Evolutionary conservation across 495 filamentous ascomycete species (phyloP), one percentile per base, ranked within the genome.

Genomic region (Immersiella caudata): DNA sequence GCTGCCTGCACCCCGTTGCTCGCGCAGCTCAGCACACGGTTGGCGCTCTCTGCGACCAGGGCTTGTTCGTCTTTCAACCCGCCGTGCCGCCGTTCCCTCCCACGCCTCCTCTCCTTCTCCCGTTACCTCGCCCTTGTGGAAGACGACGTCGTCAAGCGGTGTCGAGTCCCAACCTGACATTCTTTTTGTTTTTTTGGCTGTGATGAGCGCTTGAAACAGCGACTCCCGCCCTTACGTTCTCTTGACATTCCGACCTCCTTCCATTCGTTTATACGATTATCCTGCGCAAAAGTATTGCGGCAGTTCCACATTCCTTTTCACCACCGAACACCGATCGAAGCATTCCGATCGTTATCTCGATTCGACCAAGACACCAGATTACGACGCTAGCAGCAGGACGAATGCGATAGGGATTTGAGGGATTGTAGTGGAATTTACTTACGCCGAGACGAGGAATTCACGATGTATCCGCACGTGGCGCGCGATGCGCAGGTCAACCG

Each of bases 141-240:
- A 46, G 40, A 46, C 40, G 40, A 12, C 40, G 40, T 6, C n/a
- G 24, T 56, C 66, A 22, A 21, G 59, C 54, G 66, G 66, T 68
- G 69, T 65, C 51, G 69, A 68, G 66, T 66, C 62, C 46, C 36
- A 46, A 5, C 40, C 40, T 46, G 40, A 6, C 40, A 46, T 66
- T 46, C 33, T 33, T 62, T 51, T 49, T 49, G 58, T 46, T 25
- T 33, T 62, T 51, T 49, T 49, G 58, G 26, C 65, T 60, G 46
- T 68, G 62, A 68, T 68, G 61, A 66, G n/a, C 25, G 55, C 62
- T 29, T 68, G 57, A 68, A 22, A 62, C 57, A 21, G 62, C 64
- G 50, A 54, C 67, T 71, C 62, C 68, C 61, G 50, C 66, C 49
- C 60, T 70, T 68, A 46, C 66, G 61, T 66, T 71, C 66, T 40